Base-by-base conservation (phyloP, 495 filamentous ascomycete genomes). In the Penicillium angulare region DNA sequence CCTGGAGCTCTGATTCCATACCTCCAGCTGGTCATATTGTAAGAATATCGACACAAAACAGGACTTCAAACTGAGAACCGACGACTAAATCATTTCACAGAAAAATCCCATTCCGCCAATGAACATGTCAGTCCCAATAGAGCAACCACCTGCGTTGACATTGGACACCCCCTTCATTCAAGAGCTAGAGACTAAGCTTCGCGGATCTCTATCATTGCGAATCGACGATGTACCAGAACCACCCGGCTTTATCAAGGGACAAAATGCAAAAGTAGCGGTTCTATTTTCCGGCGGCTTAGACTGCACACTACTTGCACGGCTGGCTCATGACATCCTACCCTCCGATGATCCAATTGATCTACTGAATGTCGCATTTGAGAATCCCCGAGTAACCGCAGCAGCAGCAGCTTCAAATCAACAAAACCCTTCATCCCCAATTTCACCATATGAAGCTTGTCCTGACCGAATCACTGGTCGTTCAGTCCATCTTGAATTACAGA, bases 361-460 rank as follows among this genome's bases (percentile, higher is more conserved):
- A 0, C 78, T 97, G 16, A 99, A 99, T 56, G 92, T 99, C 35
- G 93, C 91, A 0, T 99, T 99, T 57, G 88, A 98, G 63, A 98
- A 98, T 59, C 90, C 89, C 0, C 81, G 92, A 17, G 82, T 88
- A 5, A n/a, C n/a, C n/a, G 75, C 82, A 7, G 76, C 76, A 10
- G 75, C 82, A 4, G 76, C 76, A 13, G 58, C 60, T 39, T 41
- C 49, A 27, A 55, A 48, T 9, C 48, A 49, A 41, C 47, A 44
- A 6, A 24, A 32, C 10, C 29, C 54, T 16, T 5, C 29, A 12
- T 5, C n/a, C 12, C 27, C 49, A 7, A 66, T 73, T 45, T 73
- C 74, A 1, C 68, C 76, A 7, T 99, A 91, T 64, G 88, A 92
- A 60, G 69, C 76, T 42, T 99, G 93, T 56, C 95, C 93, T 0